These are phyloP conservation scores for Pestalotiopsis sp. DNA, from an alignment of 2,329 filamentous ascomycete genomes.

Conservation along the genomic window DNA sequence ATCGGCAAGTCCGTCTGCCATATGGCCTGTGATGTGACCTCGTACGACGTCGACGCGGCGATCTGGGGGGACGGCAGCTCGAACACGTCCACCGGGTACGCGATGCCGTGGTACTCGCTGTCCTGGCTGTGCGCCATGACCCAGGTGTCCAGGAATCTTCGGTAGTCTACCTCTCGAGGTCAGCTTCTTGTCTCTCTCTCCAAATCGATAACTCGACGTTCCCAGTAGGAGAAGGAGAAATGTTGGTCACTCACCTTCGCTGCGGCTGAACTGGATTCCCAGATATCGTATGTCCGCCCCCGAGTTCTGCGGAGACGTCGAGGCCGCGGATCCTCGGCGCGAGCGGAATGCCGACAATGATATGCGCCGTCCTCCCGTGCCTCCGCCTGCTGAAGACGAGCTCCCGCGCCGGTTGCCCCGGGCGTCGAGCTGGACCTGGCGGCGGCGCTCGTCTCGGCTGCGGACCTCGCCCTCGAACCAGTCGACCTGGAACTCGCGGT, in stretches of 20 bases:
- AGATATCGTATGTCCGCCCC: constrained; percentile 49
- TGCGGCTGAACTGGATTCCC: constrained; percentile 51
- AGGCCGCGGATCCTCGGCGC: background rate
- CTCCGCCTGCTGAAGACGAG: constrained; percentile 31
- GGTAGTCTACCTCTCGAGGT: constrained; percentile 39
- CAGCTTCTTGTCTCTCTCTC: background rate
- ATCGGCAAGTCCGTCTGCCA: constrained; percentile 14
- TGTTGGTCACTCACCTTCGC: constrained; percentile 42
- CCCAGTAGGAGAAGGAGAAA: background rate
- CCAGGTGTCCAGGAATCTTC: constrained; percentile 50
- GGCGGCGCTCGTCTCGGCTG: constrained; percentile 48
- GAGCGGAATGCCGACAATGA: constrained; percentile 18
- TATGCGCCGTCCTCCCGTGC: constrained; percentile 15
- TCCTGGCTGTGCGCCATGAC: constrained; percentile 48
- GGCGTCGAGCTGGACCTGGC: constrained; percentile 46
- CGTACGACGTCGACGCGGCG: constrained; percentile 29
- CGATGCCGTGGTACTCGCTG: constrained; percentile 46
- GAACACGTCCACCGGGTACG: constrained; percentile 47
- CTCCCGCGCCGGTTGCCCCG: constrained; percentile 42
- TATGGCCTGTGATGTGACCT: constrained; percentile 18
- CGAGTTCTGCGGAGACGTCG: constrained; percentile 16
- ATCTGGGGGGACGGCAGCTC: constrained; percentile 52
- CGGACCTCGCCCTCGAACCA: constrained; percentile 50
- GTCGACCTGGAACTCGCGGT: constrained; percentile 51
- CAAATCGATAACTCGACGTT: background rate